Conservation (phyloP, 164 flowering plant species). For the Tinospora cordifolia region DNA sequence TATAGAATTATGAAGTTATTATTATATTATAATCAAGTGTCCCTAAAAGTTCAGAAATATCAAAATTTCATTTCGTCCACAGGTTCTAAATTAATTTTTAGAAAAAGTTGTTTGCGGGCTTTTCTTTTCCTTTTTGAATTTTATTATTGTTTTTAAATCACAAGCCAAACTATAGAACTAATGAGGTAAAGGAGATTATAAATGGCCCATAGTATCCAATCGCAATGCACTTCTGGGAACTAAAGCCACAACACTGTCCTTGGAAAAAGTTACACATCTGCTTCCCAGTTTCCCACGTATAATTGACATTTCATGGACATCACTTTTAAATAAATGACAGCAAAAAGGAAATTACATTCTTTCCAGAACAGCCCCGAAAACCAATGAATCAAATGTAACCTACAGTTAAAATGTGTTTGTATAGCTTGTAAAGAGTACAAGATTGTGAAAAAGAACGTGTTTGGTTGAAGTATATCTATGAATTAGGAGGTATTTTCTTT, state of each 20-base stretch:
- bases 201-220: too few relatives aligned
- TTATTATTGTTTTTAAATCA: too few relatives aligned
- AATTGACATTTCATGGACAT: not conserved
- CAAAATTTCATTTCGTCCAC: too few relatives aligned
- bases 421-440: not conserved
- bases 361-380: not conserved
- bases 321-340: too few relatives aligned
- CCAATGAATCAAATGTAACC: not conserved
- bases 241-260: not conserved
- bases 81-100: too few relatives aligned
- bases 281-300: not conserved
- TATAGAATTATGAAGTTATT: too few relatives aligned
- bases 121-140: too few relatives aligned
- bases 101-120: too few relatives aligned
- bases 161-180: not conserved
- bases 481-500: constrained; percentile 2
- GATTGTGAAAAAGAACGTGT: not conserved
- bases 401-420: not conserved
- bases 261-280: not conserved
- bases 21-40: too few relatives aligned
- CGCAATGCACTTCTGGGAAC: not conserved
- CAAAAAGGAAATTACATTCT: too few relatives aligned
- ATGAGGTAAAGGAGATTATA: too few relatives aligned
- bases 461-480: not conserved
- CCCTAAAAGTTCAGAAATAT: too few relatives aligned